Base-by-base conservation (phyloP, 1,284 basidiomycete genomes). In the Bjerkandera adusta region DNA sequence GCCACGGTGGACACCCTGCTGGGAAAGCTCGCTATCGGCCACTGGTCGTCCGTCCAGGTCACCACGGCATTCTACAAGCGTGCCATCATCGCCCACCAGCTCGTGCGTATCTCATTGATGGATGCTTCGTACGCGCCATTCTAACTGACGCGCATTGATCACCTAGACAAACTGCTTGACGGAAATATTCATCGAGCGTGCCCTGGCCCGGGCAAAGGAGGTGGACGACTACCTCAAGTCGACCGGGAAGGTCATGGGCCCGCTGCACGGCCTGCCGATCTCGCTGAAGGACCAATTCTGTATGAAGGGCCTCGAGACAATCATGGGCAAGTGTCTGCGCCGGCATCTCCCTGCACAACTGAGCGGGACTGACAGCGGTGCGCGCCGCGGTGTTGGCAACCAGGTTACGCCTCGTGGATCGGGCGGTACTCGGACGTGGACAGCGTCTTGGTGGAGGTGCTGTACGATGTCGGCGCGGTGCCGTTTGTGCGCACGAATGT, bases 1-100 rank as follows among this genome's bases (percentile, higher is more conserved):
- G 72, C 72, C 6, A 68, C 66, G 21, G 70, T 83, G 7, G 66
- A 68, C 11, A 57, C 60, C 16, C 64, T 89, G 1, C 64, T 80
- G 53, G 47, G 62, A 39, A 73, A 76, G 42, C 62, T 89, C 4
- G 71, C 73, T 12, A 62, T 54, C 2, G 72, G 72, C 5, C 57
- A 68, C 22, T 86, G 81, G 78, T 75, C 81, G 2, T 74, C 84
- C 7, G 70, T 83, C 1, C 77, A 82, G 43, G 86, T 89, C 26
- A 81, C 83, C 1, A 82, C 75, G 3, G 85, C 89, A 0, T 92
- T 86, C 63, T 81, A 80, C 62, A 92, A 92, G 68, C 73, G 89
- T 16, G 86, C 90, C 0, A 73, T 88, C 39, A 67, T 92, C 41
- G 89, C 91, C 0, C 90, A 92, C 49, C 91, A 92, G 61, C 65